Conservation (phyloP, 1,139 yeast genomes). For the Nakaseomyces bracarensis region DNA sequence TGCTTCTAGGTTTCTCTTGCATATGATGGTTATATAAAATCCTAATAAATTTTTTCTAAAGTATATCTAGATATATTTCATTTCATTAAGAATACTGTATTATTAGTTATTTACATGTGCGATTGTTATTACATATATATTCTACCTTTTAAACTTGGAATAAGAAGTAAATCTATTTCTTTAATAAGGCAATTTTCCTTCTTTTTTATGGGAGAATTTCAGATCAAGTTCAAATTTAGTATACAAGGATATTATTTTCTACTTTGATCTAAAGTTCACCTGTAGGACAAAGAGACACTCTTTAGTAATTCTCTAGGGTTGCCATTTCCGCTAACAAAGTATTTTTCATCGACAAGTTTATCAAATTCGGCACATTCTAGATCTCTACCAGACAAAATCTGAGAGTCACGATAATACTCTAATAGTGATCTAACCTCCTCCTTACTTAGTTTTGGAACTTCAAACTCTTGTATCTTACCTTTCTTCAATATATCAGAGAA, state of each 20-base stretch:
- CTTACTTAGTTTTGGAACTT: constrained; percentile 44
- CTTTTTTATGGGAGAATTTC: background rate
- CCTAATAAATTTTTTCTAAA: background rate
- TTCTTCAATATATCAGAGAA: constrained; percentile 43
- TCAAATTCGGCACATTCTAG: constrained; percentile 32
- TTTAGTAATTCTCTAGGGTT: constrained; percentile 63
- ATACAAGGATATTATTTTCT: no score
- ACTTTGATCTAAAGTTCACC: constrained; percentile 10
- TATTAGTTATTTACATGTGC: constrained; percentile 6
- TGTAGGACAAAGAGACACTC: constrained; percentile 33
- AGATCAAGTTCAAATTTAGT: no score
- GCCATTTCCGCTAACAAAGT: constrained; percentile 67
- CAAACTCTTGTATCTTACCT: constrained; percentile 42
- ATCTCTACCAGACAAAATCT: constrained; percentile 43
- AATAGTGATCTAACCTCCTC: constrained; percentile 49
- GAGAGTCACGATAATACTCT: constrained; percentile 46
- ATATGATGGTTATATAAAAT: background rate
- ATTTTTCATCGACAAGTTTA: constrained; percentile 42
- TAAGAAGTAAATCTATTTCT: background rate
- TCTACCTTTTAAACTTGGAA: background rate
- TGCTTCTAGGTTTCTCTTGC: background rate
- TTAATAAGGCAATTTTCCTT: background rate
- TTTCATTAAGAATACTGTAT: constrained; percentile 5
- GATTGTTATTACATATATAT: constrained; percentile 1
- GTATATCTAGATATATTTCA: background rate